Evolutionary conservation across 208 protist species (phyloP).

Genomic region (Trypanosoma cruzi): DNA sequence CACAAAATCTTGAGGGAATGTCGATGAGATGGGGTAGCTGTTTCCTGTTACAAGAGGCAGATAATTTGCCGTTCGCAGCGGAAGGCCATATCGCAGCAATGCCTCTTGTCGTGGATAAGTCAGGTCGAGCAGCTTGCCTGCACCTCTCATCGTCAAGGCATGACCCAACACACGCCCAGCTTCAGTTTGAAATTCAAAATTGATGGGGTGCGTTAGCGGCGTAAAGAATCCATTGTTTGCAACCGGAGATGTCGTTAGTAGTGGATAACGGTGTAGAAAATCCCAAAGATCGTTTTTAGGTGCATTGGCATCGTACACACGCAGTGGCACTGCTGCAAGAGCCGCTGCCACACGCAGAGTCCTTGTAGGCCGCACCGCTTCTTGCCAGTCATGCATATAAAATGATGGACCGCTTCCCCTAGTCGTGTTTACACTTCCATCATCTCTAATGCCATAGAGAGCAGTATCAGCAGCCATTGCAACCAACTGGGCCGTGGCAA

Average conservation of each 20-base stretch:
- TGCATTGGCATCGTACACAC: conserved; percentile 22
- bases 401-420: conserved; percentile 46
- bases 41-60: conserved; percentile 58
- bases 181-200: conserved; percentile 28
- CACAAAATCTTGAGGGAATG: conserved; percentile 64
- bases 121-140: conserved; percentile 40
- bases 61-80: conserved; percentile 63
- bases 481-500: conserved; percentile 75
- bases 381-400: conserved; percentile 72
- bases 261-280: conserved; percentile 50
- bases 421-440: conserved; percentile 10
- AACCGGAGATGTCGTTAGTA: conserved; percentile 26
- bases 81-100: conserved; percentile 77
- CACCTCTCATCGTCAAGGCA: conserved; percentile 67
- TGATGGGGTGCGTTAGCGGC: conserved; percentile 63
- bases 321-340: conserved; percentile 62
- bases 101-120: conserved; percentile 70
- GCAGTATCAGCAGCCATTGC: conserved; percentile 69
- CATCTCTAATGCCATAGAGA: conserved; percentile 74
- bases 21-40: conserved; percentile 68
- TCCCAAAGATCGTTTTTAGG: conserved; percentile 58
- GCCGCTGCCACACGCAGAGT: conserved; percentile 62
- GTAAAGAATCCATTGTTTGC: conserved; percentile 32
- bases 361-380: conserved; percentile 55
- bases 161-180: conserved; percentile 73